phyloP scores from a whole-genome alignment of 2,329 filamentous ascomycete species.

The Colletotrichum phormii region DNA sequence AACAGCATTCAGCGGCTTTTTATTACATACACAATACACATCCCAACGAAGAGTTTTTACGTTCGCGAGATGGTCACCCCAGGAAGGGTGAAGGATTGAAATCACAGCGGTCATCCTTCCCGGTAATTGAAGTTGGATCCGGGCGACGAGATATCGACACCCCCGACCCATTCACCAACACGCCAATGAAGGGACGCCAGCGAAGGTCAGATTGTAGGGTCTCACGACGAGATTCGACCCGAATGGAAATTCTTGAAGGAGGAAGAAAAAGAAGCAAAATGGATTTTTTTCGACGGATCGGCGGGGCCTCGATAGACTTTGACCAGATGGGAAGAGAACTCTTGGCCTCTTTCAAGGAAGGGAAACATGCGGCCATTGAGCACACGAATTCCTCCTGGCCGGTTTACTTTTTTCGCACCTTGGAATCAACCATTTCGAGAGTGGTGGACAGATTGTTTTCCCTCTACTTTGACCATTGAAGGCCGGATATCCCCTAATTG shows the following conservation, averaged over 20 bases:
- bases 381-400: conserved; percentile 15
- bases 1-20: conserved; percentile 41
- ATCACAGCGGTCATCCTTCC: conserved; percentile 6
- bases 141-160: conserved; percentile 31
- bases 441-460: conserved; percentile 8
- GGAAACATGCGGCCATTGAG: conserved; percentile 9
- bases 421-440: conserved; percentile 7
- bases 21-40: conserved; percentile 38
- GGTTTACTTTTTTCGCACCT: conserved; percentile 8
- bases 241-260: conserved; percentile 23
- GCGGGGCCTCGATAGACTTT: conserved; percentile 4
- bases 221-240: conserved; percentile 23
- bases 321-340: neutral
- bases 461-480: neutral
- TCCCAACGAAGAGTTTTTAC: conserved; percentile 35
- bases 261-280: conserved; percentile 20
- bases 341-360: conserved; percentile 2
- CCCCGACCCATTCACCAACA: conserved; percentile 18
- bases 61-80: conserved; percentile 33
- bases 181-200: neutral
- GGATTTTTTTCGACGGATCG: conserved; percentile 14
- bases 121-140: neutral
- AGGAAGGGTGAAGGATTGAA: conserved; percentile 29
- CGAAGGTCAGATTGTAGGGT: conserved; percentile 30
- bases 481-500: conserved; percentile 37